Evolutionary conservation across 1,139 yeast species (phyloP).

Genomic region (Pichia sp.): DNA sequence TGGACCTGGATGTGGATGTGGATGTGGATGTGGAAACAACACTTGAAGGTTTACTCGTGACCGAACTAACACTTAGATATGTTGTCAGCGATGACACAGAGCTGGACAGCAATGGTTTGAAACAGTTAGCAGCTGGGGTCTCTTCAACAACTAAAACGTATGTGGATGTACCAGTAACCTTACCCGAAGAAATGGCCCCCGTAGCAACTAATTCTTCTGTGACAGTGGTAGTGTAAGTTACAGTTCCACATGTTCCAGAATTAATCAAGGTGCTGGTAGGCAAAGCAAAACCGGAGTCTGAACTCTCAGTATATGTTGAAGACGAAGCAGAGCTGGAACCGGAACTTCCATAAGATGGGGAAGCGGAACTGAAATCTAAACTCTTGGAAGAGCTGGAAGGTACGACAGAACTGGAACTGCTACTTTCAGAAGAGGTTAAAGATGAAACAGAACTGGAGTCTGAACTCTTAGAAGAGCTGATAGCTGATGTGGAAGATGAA

Average conservation of each 20-base stretch:
- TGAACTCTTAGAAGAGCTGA: too few relatives aligned
- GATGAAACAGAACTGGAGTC: too few relatives aligned
- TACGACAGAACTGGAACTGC: too few relatives aligned
- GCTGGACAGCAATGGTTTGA: not conserved
- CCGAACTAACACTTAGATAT: not conserved
- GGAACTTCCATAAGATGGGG: not conserved
- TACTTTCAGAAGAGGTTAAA: too few relatives aligned
- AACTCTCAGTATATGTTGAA: not conserved
- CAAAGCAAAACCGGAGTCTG: not conserved
- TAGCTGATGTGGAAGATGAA: too few relatives aligned
- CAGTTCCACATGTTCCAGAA: conserved; percentile 5
- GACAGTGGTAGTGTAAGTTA: conserved; percentile 1
- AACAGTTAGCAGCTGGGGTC: conserved; percentile 1
- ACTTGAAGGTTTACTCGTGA: not conserved
- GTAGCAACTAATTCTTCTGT: not conserved
- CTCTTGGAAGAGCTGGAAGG: not conserved
- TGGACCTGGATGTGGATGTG: not conserved
- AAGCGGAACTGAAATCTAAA: not conserved
- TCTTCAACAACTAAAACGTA: not conserved
- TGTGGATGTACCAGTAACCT: not conserved
- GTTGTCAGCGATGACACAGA: not conserved
- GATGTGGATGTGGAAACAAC: not conserved
- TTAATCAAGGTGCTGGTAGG: not conserved
- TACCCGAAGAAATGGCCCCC: not conserved
- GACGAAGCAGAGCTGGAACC: not conserved